phyloP scores from a whole-genome alignment of 1,139 yeast species.

The Pichia sp. region DNA sequence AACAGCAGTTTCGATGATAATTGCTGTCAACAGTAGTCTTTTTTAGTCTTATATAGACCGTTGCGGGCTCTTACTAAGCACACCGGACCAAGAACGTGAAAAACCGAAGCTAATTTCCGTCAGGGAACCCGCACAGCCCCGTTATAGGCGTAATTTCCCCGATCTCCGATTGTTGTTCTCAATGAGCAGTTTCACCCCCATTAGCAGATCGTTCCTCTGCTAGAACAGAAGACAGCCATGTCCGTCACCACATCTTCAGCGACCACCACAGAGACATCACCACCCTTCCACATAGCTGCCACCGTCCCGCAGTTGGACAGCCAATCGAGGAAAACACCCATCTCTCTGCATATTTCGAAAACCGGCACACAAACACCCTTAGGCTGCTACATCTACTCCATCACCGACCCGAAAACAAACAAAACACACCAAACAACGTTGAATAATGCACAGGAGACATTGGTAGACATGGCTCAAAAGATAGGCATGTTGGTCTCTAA shows the following conservation, averaged over 20 bases:
- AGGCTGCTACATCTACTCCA: slow-evolving; percentile 32
- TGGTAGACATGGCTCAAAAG: slow-evolving; percentile 33
- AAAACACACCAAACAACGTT: slow-evolving; percentile 31
- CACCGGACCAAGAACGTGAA: too few relatives aligned
- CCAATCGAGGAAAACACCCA: background rate
- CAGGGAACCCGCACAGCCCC: background rate
- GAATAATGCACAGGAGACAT: slow-evolving; percentile 31
- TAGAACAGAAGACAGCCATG: background rate
- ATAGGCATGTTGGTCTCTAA: slow-evolving; percentile 31
- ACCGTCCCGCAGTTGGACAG: background rate
- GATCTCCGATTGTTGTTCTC: background rate
- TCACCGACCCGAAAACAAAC: slow-evolving; percentile 19
- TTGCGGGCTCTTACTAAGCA: too few relatives aligned
- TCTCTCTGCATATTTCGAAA: background rate
- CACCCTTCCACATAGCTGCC: background rate
- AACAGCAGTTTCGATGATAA: too few relatives aligned
- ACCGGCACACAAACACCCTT: slow-evolving; percentile 25
- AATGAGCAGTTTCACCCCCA: too few relatives aligned
- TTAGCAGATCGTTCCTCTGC: too few relatives aligned
- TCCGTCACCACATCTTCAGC: background rate
- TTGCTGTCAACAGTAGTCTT: too few relatives aligned
- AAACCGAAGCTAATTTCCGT: too few relatives aligned
- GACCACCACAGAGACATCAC: background rate
- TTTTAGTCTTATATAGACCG: too few relatives aligned
- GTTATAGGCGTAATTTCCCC: background rate